Evolutionary conservation across 2,329 filamentous ascomycete genomes (phyloP).

Genomic region (Scolecobasidium constrictum): DNA sequence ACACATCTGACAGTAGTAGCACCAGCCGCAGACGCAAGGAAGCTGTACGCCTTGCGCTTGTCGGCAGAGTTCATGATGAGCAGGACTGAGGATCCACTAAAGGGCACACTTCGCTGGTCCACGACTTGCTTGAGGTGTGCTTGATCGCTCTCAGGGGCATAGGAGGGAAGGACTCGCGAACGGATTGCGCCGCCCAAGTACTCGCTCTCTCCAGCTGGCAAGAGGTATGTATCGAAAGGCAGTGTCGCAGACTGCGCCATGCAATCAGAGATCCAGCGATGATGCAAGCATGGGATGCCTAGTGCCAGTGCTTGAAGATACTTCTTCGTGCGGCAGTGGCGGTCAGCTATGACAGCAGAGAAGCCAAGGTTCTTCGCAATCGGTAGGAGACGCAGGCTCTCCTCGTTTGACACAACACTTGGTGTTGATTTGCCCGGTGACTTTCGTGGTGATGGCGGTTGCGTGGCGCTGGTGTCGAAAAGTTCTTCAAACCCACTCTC

Average conservation of each 20-base stretch:
- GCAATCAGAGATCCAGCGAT: conserved; percentile 71
- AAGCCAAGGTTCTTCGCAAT: conserved; percentile 54
- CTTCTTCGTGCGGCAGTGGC: conserved; percentile 76
- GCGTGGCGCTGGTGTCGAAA: conserved; percentile 44
- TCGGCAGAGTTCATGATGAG: conserved; percentile 54
- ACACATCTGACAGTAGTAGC: conserved; percentile 57
- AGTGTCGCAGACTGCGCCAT: conserved; percentile 50
- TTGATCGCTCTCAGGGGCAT: conserved; percentile 32
- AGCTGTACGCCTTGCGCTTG: conserved; percentile 62
- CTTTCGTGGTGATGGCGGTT: conserved; percentile 7
- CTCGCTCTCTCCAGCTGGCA: conserved; percentile 72
- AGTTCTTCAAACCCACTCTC: conserved; percentile 70
- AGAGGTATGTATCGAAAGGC: conserved; percentile 70
- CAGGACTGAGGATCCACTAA: conserved; percentile 56
- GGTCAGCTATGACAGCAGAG: conserved; percentile 74
- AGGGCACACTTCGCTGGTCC: conserved; percentile 43
- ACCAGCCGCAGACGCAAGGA: conserved; percentile 69
- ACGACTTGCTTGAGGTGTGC: conserved; percentile 1
- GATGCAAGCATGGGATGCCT: conserved; percentile 73
- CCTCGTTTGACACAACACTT: not conserved
- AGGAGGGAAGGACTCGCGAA: conserved; percentile 57
- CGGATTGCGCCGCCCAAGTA: conserved; percentile 67
- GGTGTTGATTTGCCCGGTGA: not conserved
- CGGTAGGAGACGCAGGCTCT: conserved; percentile 41
- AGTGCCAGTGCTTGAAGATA: conserved; percentile 92